phyloP scores from a whole-genome alignment of 2,329 filamentous ascomycete species.

The Macrophomina pseudophaseolina region DNA sequence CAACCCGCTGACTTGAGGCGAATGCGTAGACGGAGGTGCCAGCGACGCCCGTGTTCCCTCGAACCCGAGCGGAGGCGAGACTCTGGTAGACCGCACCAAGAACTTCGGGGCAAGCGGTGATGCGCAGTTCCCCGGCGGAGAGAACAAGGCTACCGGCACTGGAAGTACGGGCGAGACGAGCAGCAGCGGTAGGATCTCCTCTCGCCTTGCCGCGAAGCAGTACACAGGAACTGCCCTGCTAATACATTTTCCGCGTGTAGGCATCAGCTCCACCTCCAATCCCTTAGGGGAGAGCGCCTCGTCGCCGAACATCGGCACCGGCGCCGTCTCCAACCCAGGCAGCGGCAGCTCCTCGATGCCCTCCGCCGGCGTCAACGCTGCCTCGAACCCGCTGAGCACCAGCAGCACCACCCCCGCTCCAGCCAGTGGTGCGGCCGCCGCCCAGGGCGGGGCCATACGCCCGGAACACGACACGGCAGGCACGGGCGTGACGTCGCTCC shows the following conservation, averaged over 20 bases:
- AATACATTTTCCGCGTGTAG: not conserved
- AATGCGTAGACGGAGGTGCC: not conserved
- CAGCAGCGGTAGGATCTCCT: no score
- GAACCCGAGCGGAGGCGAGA: not conserved
- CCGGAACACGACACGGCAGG: constrained; percentile 35
- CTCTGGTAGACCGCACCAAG: constrained; percentile 22
- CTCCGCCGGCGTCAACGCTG: not conserved
- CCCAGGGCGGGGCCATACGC: constrained; percentile 29
- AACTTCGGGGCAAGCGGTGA: not conserved
- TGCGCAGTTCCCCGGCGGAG: not conserved
- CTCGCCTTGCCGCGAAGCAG: no score
- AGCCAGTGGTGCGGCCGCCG: constrained; percentile 9
- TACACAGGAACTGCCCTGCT: not conserved
- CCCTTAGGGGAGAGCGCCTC: not conserved
- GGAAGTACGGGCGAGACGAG: not conserved
- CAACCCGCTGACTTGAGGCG: not conserved
- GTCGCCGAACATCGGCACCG: not conserved
- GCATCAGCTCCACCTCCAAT: not conserved
- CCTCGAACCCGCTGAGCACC: not conserved
- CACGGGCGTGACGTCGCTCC: constrained; percentile 38
- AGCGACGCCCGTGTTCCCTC: not conserved
- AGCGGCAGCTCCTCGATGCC: not conserved
- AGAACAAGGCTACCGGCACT: not conserved
- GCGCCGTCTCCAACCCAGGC: not conserved
- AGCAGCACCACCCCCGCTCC: not conserved